These are phyloP conservation scores for Coniochaeta sp. DNA, from an alignment of 2,329 filamentous ascomycete species.

Conservation along the genomic window DNA sequence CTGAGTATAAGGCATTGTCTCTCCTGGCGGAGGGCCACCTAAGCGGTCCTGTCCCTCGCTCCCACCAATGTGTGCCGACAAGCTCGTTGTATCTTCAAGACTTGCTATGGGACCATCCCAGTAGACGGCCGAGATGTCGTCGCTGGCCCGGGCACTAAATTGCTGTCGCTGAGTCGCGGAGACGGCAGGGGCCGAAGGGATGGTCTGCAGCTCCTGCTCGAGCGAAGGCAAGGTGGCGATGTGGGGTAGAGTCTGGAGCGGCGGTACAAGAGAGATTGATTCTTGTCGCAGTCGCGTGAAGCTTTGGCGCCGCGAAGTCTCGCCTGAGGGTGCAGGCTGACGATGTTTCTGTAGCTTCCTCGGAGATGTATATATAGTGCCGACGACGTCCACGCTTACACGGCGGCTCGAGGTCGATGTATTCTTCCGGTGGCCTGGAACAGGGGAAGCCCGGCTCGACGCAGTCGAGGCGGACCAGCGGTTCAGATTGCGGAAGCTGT, in stretches of 20 bases:
- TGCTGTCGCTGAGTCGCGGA: conserved; percentile 6
- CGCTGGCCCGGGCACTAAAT: conserved; percentile 4
- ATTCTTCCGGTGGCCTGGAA: conserved; percentile 17
- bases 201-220: conserved; percentile 23
- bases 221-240: conserved; percentile 33
- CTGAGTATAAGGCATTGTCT: conserved; percentile 24
- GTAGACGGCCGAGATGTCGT: conserved; percentile 7
- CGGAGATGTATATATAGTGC: conserved; percentile 20
- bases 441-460: conserved; percentile 36
- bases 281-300: conserved; percentile 10
- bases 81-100: conserved; percentile 11
- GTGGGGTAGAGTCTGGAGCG: conserved; percentile 29
- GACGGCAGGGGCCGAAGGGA: conserved; percentile 4
- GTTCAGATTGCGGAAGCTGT: conserved; percentile 40
- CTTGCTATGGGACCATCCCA: conserved; percentile 17
- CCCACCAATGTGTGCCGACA: conserved; percentile 9
- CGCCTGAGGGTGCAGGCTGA: conserved; percentile 15
- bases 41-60: conserved; percentile 10
- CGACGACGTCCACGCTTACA: conserved; percentile 35
- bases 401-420: conserved; percentile 29
- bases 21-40: conserved; percentile 10
- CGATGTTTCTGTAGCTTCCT: conserved; percentile 29
- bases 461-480: conserved; percentile 46
- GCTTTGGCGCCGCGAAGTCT: conserved; percentile 12
- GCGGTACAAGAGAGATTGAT: conserved; percentile 16